Conservation (phyloP, 169 alveolate genomes). For the Eimeria nieschulzi region DNA sequence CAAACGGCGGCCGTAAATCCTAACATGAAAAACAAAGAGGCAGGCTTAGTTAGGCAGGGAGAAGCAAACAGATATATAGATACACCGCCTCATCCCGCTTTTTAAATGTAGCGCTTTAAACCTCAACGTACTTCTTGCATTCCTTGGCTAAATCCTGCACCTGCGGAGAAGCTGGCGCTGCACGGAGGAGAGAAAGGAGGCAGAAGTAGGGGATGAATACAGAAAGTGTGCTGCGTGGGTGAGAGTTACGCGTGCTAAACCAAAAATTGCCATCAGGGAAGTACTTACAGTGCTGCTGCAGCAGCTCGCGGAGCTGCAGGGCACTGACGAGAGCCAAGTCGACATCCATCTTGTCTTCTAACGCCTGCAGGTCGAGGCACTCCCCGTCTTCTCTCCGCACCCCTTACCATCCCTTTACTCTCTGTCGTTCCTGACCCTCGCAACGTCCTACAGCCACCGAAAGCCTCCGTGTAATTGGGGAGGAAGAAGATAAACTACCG, state of each 20-base stretch:
- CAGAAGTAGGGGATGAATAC: background rate
- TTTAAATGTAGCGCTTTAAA: background rate
- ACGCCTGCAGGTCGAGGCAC: too few species aligned
- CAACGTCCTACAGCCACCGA: too few species aligned
- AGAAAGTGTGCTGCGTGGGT: background rate
- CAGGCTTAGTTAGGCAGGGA: background rate
- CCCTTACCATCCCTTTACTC: too few species aligned
- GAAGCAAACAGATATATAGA: background rate
- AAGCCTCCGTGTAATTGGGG: too few species aligned
- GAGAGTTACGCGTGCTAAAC: background rate
- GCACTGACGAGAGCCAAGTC: constrained; percentile 67
- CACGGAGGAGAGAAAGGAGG: background rate
- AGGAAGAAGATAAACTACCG: too few species aligned
- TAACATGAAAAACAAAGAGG: background rate
- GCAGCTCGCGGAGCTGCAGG: constrained; percentile 70
- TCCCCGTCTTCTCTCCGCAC: too few species aligned
- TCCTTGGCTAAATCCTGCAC: constrained; percentile 51
- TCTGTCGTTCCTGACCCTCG: too few species aligned
- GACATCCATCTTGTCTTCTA: constrained; percentile 5
- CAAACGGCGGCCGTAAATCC: background rate
- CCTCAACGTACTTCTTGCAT: constrained; percentile 35
- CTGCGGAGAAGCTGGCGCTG: constrained; percentile 56
- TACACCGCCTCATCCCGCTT: background rate
- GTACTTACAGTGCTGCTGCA: constrained; percentile 62
- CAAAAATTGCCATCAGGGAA: background rate